Conservation (phyloP, 441 rosid species). For the Bruguiera hainesii region DNA sequence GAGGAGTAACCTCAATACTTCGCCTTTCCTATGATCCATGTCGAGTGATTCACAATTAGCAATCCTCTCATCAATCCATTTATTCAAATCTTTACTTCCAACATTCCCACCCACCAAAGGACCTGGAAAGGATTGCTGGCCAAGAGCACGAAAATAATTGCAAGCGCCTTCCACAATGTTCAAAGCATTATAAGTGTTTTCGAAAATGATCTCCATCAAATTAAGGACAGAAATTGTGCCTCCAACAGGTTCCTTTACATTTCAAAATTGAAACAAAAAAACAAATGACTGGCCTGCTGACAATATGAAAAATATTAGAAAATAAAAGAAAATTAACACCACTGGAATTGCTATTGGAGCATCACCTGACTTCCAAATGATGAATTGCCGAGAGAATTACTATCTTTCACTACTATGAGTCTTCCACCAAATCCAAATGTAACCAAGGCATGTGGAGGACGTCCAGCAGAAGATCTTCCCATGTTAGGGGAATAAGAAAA, state of each 20-base stretch:
- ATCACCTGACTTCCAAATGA: slow-evolving; percentile 83
- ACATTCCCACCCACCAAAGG: slow-evolving; percentile 95
- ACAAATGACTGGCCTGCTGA: slow-evolving; percentile 24
- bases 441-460: slow-evolving; percentile 92
- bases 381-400: slow-evolving; percentile 40
- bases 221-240: slow-evolving; percentile 62
- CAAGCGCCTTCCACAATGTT: slow-evolving; percentile 34
- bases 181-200: slow-evolving; percentile 34
- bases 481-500: slow-evolving; percentile 47
- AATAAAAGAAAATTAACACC: not conserved
- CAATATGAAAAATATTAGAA: slow-evolving; percentile 2
- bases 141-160: slow-evolving; percentile 61
- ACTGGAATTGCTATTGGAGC: not conserved
- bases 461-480: slow-evolving; percentile 84
- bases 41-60: slow-evolving; percentile 51
- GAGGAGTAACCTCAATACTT: slow-evolving; percentile 66
- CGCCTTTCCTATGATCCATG: slow-evolving; percentile 59
- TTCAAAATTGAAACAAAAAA: slow-evolving; percentile 17
- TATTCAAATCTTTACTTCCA: slow-evolving; percentile 84
- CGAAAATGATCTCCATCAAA: slow-evolving; percentile 63
- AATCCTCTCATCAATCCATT: slow-evolving; percentile 95
- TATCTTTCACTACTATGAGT: slow-evolving; percentile 72
- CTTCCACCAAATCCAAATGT: slow-evolving; percentile 97
- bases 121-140: slow-evolving; percentile 84
- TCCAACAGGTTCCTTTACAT: slow-evolving; percentile 49